Base-by-base conservation (phyloP, 495 filamentous ascomycete genomes). In the Copromyces sp. region DNA sequence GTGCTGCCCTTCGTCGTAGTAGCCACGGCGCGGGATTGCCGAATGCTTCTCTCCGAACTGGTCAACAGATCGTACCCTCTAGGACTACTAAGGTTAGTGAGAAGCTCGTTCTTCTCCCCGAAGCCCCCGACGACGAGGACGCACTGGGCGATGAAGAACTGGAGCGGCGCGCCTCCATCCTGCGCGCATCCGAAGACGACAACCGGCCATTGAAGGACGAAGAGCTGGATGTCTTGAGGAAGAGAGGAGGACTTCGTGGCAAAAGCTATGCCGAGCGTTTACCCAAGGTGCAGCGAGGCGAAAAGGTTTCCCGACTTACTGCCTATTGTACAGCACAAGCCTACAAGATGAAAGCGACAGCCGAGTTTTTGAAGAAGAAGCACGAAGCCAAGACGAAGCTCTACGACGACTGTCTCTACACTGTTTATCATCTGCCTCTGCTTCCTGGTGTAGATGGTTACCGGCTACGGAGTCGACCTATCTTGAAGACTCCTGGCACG, bases 391-490 rank as follows among this genome's bases (percentile, higher is more conserved):
- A 92, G 82, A 97, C 94, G 47, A 99, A 99, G 81, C 86, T 98
- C n/a, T 99, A 99, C 80, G 96, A 98, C 81, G 96, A 99, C 78
- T 98, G 96, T 78, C 85, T 99, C 24, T 99, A 99, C 77, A 92
- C 90, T 6, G 95, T 95, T 39, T 99, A 98, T 81, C 94, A 98
- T 82, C 83, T 97, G 37, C 95, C 95, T 9, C 80, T 99, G 68
- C 83, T 98, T 69, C 90, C 92, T 8, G 96, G 95, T 0, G 86
- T 84, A 59, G 93, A 95, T 41, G 95, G 96, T 7, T 97, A 93
- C 78, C 85, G 95, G 68, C 81, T 98, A 59, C 86, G 93, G 74
- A 98, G 95, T 78, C 94, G 93, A 76, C 95, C 96, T 3, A 89
- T 95, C 40, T 80, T 98, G 72, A 97, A 97, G 81, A 95, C 90